Percentiles rank a stretch among this genome's conserved stretches.
phyloP scores from a whole-genome alignment of 495 filamentous ascomycete species.

The Lophium mytilinum region DNA sequence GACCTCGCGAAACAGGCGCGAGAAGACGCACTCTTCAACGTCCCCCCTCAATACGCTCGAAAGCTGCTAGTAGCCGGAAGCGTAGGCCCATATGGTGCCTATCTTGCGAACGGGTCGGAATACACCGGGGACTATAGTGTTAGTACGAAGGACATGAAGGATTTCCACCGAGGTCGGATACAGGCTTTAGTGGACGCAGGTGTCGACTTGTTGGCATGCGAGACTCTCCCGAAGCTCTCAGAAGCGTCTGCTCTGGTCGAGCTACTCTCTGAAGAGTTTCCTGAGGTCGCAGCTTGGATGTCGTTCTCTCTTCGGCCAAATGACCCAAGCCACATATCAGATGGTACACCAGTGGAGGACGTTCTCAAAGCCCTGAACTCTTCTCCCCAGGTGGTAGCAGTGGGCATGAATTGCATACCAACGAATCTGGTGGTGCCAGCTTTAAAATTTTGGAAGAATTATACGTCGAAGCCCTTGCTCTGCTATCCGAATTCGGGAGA shows the following conservation, averaged over 20 bases:
- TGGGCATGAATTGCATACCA: not conserved
- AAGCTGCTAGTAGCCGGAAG: conserved; percentile 28
- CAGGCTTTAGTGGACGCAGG: conserved; percentile 26
- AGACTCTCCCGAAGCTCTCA: conserved; percentile 28
- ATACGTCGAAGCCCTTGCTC: not conserved
- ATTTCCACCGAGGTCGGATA: conserved; percentile 29
- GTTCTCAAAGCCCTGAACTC: not conserved
- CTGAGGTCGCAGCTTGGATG: conserved; percentile 21
- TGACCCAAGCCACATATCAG: not conserved
- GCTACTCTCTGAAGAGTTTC: conserved; percentile 24
- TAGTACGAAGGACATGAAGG: conserved; percentile 7
- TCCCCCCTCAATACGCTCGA: not conserved
- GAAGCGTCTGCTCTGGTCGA: conserved; percentile 22
- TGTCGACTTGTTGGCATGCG: conserved; percentile 29
- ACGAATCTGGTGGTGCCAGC: not conserved
- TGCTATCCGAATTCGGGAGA: not conserved
- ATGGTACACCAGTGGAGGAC: not conserved
- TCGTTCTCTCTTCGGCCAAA: conserved; percentile 25
- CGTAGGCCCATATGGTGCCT: conserved; percentile 33
- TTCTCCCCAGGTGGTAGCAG: not conserved
- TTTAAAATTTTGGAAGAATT: not conserved
- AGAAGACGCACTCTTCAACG: conserved; percentile 5
- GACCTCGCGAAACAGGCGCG: conserved; percentile 25
- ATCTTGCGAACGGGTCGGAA: conserved; percentile 30
- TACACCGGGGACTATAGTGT: conserved; percentile 29